Evolutionary conservation across 2,329 filamentous ascomycete genomes (phyloP), one percentile per base, ranked within the genome.

Genomic region (Monosporascus sp.): DNA sequence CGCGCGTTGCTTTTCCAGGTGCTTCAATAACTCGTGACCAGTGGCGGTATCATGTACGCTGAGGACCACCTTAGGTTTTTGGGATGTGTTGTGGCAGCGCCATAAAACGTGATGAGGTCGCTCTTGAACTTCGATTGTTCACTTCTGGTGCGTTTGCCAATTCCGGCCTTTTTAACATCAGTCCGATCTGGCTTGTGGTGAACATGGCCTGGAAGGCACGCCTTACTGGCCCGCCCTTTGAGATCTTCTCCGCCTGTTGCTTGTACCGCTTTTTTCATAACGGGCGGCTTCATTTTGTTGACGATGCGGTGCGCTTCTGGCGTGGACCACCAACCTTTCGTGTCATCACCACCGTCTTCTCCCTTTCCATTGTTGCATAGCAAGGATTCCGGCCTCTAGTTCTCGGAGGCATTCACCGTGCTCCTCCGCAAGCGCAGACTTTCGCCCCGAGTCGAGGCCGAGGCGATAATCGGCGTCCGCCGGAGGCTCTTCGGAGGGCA

Each of bases 251-350:
- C 1, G 50, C 44, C 50, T 51, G 50, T 20, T 41, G 41, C 22
- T 22, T 20, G 22, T 51, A 51, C 41, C 6, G 14, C 17, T 24
- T 18, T 27, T 48, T 48, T 48, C 50, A 36, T 41, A 48, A 22
- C 35, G 1, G 8, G 50, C 25, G 15, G 50, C 44, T 31, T 43
- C 43, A 51, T 3, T 17, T 31, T 20, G 35, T 48, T 36, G 22
- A 51, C 36, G 24, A 51, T 15, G 20, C 20, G 22, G 25, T 51
- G 44, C 1, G 50, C 50, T 41, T 51, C 50, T 48, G 44, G 50
- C 25, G 50, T 51, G 24, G 36, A 6, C 50, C 44, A 51, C 50
- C 50, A 51, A 18, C 9, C 43, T 20, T 51, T 20, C 15, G 31
- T 47, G 31, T 36, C 50, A 38, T 31, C 24, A 1, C 5, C 24